phyloP scores from a whole-genome alignment of 192 early-diverging fungal genomes.

The Coemansia sp. region DNA sequence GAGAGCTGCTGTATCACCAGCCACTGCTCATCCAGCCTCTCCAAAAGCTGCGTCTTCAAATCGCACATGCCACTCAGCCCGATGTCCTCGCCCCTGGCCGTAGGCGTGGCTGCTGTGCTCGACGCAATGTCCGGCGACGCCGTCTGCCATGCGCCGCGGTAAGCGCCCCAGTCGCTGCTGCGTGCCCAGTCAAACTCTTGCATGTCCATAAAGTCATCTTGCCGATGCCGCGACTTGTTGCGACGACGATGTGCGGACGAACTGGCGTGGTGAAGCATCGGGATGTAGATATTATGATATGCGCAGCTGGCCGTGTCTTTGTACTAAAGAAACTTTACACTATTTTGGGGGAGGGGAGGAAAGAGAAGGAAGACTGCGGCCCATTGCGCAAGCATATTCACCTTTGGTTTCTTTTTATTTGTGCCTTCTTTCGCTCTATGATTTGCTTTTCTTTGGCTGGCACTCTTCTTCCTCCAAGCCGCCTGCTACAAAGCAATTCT shows the following conservation, averaged over 20 bases:
- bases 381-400: too few species aligned
- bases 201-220: background rate
- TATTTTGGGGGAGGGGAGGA: too few species aligned
- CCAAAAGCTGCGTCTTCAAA: slow-evolving; percentile 21
- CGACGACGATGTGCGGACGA: background rate
- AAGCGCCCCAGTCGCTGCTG: background rate
- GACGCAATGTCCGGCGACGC: background rate
- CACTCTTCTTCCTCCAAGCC: too few species aligned
- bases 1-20: slow-evolving; percentile 32
- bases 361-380: too few species aligned
- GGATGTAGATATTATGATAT: background rate
- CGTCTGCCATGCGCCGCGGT: background rate
- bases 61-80: slow-evolving; percentile 8
- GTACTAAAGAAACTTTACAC: too few species aligned
- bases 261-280: background rate
- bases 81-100: background rate
- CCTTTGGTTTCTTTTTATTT: too few species aligned
- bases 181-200: background rate
- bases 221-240: background rate
- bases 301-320: too few species aligned
- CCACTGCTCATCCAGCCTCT: slow-evolving; percentile 47
- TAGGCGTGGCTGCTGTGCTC: background rate
- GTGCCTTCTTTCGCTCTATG: too few species aligned
- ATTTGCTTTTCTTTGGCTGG: too few species aligned
- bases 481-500: too few species aligned